These are phyloP conservation scores for Penicillium fimorum DNA, from an alignment of 495 filamentous ascomycete species.

Conservation along the genomic window DNA sequence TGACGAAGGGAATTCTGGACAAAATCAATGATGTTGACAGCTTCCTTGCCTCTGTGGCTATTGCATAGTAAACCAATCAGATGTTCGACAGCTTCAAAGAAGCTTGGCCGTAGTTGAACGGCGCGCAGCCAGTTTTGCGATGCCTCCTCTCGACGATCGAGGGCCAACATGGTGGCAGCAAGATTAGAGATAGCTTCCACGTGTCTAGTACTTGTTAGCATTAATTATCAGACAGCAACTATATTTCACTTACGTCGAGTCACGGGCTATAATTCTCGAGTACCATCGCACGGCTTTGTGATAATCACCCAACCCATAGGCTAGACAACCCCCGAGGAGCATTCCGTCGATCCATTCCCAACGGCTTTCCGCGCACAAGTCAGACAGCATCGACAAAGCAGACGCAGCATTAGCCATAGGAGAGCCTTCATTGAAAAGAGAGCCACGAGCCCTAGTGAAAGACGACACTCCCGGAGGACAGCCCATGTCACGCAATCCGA, in stretches of 20 bases:
- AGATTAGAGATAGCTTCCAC: conserved; percentile 95
- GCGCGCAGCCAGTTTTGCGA: conserved; percentile 82
- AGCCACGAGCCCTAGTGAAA: conserved; percentile 38
- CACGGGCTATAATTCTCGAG: conserved; percentile 74
- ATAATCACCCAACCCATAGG: conserved; percentile 89
- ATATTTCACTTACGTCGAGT: conserved; percentile 62
- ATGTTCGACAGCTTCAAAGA: conserved; percentile 96
- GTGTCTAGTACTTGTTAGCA: conserved; percentile 55
- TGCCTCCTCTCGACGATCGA: conserved; percentile 80
- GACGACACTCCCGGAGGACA: conserved; percentile 29
- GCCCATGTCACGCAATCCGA: conserved; percentile 32
- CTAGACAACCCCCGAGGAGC: conserved; percentile 86
- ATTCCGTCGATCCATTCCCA: conserved; percentile 98
- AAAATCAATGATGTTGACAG: conserved; percentile 83
- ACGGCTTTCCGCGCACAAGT: conserved; percentile 78
- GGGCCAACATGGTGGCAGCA: conserved; percentile 80
- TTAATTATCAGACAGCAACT: background rate
- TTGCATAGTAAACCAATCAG: conserved; percentile 84
- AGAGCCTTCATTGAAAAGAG: conserved; percentile 36
- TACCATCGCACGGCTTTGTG: conserved; percentile 88
- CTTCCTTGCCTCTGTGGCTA: conserved; percentile 77
- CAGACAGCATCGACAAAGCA: conserved; percentile 76
- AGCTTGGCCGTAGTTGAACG: conserved; percentile 79
- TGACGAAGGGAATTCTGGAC: conserved; percentile 75
- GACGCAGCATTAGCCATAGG: conserved; percentile 53